Evolutionary conservation across 2,329 filamentous ascomycete genomes (phyloP).

Genomic region (Cladophialophora psammophila): DNA sequence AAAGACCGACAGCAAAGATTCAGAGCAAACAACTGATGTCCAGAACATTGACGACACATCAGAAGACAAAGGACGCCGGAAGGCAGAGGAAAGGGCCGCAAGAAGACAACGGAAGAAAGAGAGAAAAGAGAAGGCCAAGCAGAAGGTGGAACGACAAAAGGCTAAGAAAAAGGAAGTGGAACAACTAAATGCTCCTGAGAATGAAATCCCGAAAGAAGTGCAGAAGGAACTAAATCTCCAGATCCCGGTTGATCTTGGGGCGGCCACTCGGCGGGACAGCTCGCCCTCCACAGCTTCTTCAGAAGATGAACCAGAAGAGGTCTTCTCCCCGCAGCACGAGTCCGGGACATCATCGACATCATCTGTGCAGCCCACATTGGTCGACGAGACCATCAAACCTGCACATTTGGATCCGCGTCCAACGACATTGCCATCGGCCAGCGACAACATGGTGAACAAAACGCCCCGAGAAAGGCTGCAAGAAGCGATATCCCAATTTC

Average conservation of each 20-base stretch:
- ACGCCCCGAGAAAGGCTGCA: conserved; percentile 68
- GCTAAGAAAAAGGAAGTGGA: conserved; percentile 45
- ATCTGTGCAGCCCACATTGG: conserved; percentile 61
- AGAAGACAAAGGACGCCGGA: conserved; percentile 51
- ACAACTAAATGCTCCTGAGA: conserved; percentile 1
- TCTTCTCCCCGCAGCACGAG: conserved; percentile 45
- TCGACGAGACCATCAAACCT: conserved; percentile 23
- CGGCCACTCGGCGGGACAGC: not conserved
- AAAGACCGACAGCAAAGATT: conserved; percentile 39
- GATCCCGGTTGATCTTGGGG: conserved; percentile 25
- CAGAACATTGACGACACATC: conserved; percentile 44
- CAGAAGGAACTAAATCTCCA: conserved; percentile 26
- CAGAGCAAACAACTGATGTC: conserved; percentile 32
- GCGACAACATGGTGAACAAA: conserved; percentile 24
- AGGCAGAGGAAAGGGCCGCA: conserved; percentile 56
- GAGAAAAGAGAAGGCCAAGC: conserved; percentile 45
- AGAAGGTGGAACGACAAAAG: conserved; percentile 50
- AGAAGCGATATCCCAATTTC: conserved; percentile 82
- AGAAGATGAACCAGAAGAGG: conserved; percentile 48
- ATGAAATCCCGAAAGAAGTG: conserved; percentile 4
- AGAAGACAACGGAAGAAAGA: conserved; percentile 49
- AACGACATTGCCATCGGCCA: conserved; percentile 33
- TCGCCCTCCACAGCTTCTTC: conserved; percentile 50
- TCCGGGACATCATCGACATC: conserved; percentile 72
- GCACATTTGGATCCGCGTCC: conserved; percentile 20